Percentiles rank a stretch among this genome's conserved stretches.
phyloP scores from a whole-genome alignment of 1,284 basidiomycete genomes.

The Cerrena zonata region DNA sequence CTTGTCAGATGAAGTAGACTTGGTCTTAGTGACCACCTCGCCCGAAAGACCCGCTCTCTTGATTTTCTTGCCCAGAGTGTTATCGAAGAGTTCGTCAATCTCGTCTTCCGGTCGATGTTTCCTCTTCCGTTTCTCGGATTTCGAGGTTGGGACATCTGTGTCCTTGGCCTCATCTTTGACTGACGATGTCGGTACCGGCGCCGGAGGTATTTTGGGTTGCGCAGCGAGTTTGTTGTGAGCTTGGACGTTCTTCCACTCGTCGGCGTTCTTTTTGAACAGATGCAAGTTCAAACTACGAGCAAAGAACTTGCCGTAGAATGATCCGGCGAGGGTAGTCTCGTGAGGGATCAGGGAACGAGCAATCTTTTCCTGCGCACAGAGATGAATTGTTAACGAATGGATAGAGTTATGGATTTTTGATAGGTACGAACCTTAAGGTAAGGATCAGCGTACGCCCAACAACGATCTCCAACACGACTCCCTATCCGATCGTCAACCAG shows the following conservation, averaged over 20 bases:
- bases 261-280: conserved; percentile 70
- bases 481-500: conserved; percentile 86
- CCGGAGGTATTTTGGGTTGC: conserved; percentile 18
- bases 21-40: conserved; percentile 6
- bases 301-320: conserved; percentile 84
- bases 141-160: conserved; percentile 16
- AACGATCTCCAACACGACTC: conserved; percentile 80
- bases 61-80: conserved; percentile 48
- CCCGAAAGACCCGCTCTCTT: conserved; percentile 43
- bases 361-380: conserved; percentile 78
- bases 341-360: conserved; percentile 70
- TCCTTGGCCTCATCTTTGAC: not conserved
- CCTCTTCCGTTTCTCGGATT: conserved; percentile 23
- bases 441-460: conserved; percentile 83
- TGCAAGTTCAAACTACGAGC: conserved; percentile 73
- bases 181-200: conserved; percentile 10
- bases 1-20: conserved; percentile 5
- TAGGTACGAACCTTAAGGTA: conserved; percentile 73
- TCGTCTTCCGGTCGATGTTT: conserved; percentile 44
- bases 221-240: conserved; percentile 24
- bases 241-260: conserved; percentile 74
- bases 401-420: too few species aligned
- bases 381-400: not conserved
- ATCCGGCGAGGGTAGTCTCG: conserved; percentile 65
- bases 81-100: conserved; percentile 66